Conservation (phyloP, 768 basidiomycete genomes). For the Tylopilus vinaceipallidus region DNA sequence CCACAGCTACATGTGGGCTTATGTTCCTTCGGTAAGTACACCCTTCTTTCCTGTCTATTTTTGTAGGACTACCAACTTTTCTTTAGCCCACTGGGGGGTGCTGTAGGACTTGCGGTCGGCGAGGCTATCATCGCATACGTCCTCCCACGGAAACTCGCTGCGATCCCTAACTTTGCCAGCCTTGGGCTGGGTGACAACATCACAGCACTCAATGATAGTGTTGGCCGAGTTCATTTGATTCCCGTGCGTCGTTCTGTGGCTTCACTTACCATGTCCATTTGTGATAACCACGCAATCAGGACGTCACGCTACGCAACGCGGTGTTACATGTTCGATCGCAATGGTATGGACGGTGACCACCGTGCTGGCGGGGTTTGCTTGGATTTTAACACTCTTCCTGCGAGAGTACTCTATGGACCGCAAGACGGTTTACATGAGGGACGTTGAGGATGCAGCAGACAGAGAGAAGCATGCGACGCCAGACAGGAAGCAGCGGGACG, state of each 20-base stretch:
- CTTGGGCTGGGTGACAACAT: conserved; percentile 36
- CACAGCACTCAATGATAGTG: conserved; percentile 43
- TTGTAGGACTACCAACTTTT: too few species aligned
- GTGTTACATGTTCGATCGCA: conserved; percentile 59
- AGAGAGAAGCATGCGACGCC: too few species aligned
- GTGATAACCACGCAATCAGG: not conserved
- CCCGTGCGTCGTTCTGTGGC: conserved; percentile 1
- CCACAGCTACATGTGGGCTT: conserved; percentile 72
- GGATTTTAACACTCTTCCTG: conserved; percentile 48
- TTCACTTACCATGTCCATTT: not conserved
- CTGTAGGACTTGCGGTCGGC: conserved; percentile 68
- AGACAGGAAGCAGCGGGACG: too few species aligned
- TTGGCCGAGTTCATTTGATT: conserved; percentile 37
- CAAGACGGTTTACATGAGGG: conserved; percentile 40
- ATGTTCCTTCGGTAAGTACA: conserved; percentile 57
- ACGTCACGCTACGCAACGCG: conserved; percentile 17
- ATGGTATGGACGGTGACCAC: conserved; percentile 65
- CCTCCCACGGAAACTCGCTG: conserved; percentile 32
- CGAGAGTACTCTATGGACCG: conserved; percentile 60
- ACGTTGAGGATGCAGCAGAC: conserved; percentile 22
- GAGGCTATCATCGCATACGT: conserved; percentile 67
- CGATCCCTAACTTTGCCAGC: conserved; percentile 30
- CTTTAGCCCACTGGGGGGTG: conserved; percentile 65
- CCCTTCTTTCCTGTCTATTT: not conserved
- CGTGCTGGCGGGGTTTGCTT: conserved; percentile 43